Evolutionary conservation across 2,329 filamentous ascomycete species (phyloP), one percentile per base, ranked within the genome.

Genomic region (Diaporthe batatas): DNA sequence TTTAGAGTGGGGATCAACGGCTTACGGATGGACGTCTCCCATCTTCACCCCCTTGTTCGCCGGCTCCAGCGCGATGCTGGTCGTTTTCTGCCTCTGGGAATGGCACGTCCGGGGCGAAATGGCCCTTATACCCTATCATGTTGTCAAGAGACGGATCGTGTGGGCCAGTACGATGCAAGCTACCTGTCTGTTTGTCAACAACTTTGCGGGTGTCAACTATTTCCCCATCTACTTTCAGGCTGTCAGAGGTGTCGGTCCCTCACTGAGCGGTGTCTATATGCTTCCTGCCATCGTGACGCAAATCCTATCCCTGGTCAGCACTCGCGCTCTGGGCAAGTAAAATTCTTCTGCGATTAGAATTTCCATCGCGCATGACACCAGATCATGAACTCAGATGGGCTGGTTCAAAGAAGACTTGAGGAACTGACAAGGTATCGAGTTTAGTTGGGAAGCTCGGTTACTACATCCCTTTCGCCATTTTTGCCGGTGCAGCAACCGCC

Each of bases 381-480:
- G 7, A 10, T 10, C 11, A 36, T 36, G 7, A 10, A 8, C 34
- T n/a, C n/a, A n/a, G n/a, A 36, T 8, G 34, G 7, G 34, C 2
- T 36, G 34, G 10, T 36, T 1, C 10, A 36, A 11, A 6, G 23
- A 14, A 11, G 0, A 21, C 1, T 5, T 6, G 1, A 14, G 14
- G 44, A 6, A 2, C 57, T 62, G 7, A 67, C 32, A 1, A 10
- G 18, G 7, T 12, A 12, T 4, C 0, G 5, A 25, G 18, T 2
- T 0, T 1, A 70, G 68, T 59, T 1, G 5, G 23, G 6, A 53
- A 12, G 23, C 12, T 83, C 0, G 86, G 86, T 0, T 86, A 86
- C 72, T 87, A 86, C 65, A 82, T 81, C 65, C 85, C 81, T 1
- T 82, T 82, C 68, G 80, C 86, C 76, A 79, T 86, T 8, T 68